These are phyloP conservation scores for Albifimbria verrucaria DNA, from an alignment of 2,329 filamentous ascomycete genomes.

Conservation along the genomic window DNA sequence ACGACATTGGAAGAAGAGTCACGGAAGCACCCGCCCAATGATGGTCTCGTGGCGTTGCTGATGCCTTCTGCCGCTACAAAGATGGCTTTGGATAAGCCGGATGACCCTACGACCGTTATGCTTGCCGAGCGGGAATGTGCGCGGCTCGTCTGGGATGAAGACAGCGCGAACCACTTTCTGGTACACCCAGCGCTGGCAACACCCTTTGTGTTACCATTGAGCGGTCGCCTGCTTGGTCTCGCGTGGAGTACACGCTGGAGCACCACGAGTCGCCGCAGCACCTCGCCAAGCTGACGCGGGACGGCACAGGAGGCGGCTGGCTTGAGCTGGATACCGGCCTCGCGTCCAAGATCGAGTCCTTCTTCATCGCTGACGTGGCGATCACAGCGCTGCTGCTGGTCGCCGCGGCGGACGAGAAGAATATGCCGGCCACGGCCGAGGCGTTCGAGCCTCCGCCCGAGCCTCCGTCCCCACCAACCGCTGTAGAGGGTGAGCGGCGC, in stretches of 20 bases:
- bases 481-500: constrained; percentile 19
- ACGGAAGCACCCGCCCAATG: constrained; percentile 51
- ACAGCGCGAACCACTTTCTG: constrained; percentile 57
- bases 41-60: constrained; percentile 64
- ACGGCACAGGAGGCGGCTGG: constrained; percentile 57
- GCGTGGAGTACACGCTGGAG: constrained; percentile 63
- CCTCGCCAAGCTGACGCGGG: constrained; percentile 57
- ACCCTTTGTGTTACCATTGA: constrained; percentile 60
- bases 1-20: constrained; percentile 57
- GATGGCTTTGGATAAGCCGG: constrained; percentile 57
- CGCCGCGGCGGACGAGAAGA: constrained; percentile 54
- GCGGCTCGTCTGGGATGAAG: constrained; percentile 68
- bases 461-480: constrained; percentile 40
- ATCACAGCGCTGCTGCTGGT: constrained; percentile 59
- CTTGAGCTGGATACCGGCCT: constrained; percentile 60
- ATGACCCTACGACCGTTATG: constrained; percentile 55
- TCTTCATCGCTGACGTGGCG: constrained; percentile 61
- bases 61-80: constrained; percentile 65
- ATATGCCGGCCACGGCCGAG: constrained; percentile 38
- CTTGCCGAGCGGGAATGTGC: constrained; percentile 68
- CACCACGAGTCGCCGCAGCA: constrained; percentile 60
- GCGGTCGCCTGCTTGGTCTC: constrained; percentile 55
- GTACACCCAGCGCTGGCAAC: constrained; percentile 61
- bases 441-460: constrained; percentile 58
- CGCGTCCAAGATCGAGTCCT: constrained; percentile 56